Evolutionary conservation across 2,329 filamentous ascomycete genomes (phyloP).

Genomic region (Claviceps maximensis): DNA sequence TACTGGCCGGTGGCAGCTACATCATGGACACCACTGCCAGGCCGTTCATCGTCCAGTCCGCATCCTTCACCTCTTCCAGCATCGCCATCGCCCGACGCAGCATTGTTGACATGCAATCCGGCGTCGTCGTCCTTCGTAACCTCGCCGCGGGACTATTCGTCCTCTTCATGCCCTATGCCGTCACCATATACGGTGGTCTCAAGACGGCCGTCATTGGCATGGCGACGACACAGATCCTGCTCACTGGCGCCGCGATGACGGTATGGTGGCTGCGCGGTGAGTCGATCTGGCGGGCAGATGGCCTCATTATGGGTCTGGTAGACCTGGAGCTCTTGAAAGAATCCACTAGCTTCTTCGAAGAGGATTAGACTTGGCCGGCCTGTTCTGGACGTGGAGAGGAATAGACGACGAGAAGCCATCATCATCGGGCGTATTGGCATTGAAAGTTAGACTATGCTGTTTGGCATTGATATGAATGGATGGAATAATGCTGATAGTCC

Average conservation of each 20-base stretch:
- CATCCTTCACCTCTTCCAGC: conserved; percentile 35
- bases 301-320: conserved; percentile 32
- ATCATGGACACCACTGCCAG: conserved; percentile 27
- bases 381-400: no score
- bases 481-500: background rate
- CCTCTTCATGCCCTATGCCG: conserved; percentile 25
- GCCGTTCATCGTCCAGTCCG: conserved; percentile 32
- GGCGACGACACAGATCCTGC: conserved; percentile 25
- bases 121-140: conserved; percentile 26
- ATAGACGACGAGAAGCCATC: no score
- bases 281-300: conserved; percentile 29
- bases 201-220: conserved; percentile 26
- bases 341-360: conserved; percentile 33
- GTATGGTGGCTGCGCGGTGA: conserved; percentile 31
- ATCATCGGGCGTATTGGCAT: no score
- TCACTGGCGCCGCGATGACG: conserved; percentile 20
- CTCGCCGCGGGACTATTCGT: conserved; percentile 30
- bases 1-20: conserved; percentile 30
- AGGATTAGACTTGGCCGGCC: conserved; percentile 15
- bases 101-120: conserved; percentile 34
- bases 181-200: conserved; percentile 23
- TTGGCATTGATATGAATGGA: no score
- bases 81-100: conserved; percentile 31
- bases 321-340: conserved; percentile 30
- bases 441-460: no score